phyloP scores from a whole-genome alignment of 768 basidiomycete genomes.

The Naganishia randhawae region DNA sequence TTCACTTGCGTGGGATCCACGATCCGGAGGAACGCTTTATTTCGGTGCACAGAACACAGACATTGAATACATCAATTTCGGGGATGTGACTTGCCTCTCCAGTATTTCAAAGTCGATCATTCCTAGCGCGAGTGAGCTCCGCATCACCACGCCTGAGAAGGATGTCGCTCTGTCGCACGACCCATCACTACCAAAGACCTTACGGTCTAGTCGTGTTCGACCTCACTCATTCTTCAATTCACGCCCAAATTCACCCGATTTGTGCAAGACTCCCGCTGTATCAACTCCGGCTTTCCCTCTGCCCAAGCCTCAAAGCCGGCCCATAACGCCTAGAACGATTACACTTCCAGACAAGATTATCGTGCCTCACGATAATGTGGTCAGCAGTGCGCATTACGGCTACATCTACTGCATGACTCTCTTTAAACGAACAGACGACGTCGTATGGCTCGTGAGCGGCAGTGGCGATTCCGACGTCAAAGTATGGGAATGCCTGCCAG shows the following conservation, averaged over 20 bases:
- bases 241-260: slow-evolving; percentile 54
- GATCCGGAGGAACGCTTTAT: slow-evolving; percentile 64
- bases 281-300: slow-evolving; percentile 12
- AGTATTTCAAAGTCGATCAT: slow-evolving; percentile 5
- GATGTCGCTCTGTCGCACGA: slow-evolving; percentile 8
- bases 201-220: slow-evolving; percentile 43
- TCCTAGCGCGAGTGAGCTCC: not conserved
- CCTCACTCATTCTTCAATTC: slow-evolving; percentile 88
- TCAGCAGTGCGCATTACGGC: slow-evolving; percentile 88
- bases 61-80: slow-evolving; percentile 78
- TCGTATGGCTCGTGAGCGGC: slow-evolving; percentile 68
- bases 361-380: slow-evolving; percentile 66
- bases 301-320: slow-evolving; percentile 20
- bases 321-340: slow-evolving; percentile 1
- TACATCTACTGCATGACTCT: slow-evolving; percentile 82
- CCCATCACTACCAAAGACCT: slow-evolving; percentile 18
- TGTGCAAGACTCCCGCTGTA: slow-evolving; percentile 14
- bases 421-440: slow-evolving; percentile 48
- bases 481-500: slow-evolving; percentile 39
- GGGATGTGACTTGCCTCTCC: not conserved
- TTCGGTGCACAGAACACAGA: slow-evolving; percentile 91
- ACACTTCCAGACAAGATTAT: slow-evolving; percentile 37
- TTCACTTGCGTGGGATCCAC: slow-evolving; percentile 71
- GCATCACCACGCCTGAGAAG: not conserved
- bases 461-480: slow-evolving; percentile 90